Conservation (phyloP, 805 yeast genomes). For the Candida oleophila region DNA sequence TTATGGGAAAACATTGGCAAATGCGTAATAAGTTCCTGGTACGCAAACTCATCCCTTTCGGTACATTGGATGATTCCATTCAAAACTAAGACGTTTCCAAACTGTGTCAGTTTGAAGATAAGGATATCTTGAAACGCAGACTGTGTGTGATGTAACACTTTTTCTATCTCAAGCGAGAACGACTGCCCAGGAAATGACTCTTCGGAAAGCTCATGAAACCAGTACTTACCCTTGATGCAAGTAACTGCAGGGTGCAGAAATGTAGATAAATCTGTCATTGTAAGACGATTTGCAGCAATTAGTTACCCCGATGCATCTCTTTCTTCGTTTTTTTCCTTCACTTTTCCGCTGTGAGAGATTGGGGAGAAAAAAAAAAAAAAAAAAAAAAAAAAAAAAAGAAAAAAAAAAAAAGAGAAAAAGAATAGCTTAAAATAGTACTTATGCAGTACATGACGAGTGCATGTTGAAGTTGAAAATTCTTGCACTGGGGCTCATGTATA, state of each 20-base stretch:
- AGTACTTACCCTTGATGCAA: constrained; percentile 33
- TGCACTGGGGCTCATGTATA: no score
- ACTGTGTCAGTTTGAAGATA: constrained; percentile 70
- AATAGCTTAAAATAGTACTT: neutral
- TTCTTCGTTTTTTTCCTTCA: neutral
- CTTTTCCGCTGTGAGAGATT: neutral
- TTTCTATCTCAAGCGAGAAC: constrained; percentile 60
- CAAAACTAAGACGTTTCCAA: constrained; percentile 84
- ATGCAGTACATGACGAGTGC: neutral
- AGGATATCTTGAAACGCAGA: constrained; percentile 81
- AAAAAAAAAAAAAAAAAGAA: neutral
- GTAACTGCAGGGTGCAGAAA: constrained; percentile 29
- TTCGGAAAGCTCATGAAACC: constrained; percentile 80
- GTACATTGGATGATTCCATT: constrained; percentile 92
- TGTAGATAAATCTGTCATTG: constrained; percentile 12
- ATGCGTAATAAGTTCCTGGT: constrained; percentile 90
- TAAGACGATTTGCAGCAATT: neutral
- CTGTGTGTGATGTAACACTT: constrained; percentile 62
- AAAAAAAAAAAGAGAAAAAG: neutral
- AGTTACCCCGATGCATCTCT: neutral
- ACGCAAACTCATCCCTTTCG: constrained; percentile 90
- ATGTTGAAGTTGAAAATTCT: no score
- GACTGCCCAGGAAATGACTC: constrained; percentile 87
- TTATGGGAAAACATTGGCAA: constrained; percentile 77
- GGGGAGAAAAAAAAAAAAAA: neutral